phyloP scores from a whole-genome alignment of 495 filamentous ascomycete genomes.

The Xylaria flabelliformis region DNA sequence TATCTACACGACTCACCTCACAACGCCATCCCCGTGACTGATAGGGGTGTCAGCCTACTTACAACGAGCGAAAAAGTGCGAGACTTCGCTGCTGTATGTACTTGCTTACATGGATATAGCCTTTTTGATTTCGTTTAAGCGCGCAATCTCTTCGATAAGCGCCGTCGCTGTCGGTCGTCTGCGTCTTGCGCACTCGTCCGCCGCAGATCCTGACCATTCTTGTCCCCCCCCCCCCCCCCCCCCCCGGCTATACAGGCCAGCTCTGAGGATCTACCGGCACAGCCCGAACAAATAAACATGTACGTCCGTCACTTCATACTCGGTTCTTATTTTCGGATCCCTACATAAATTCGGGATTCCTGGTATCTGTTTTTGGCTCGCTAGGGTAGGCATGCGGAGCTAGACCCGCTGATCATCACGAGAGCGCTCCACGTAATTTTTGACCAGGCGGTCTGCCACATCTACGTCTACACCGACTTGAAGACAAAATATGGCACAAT shows the following conservation, averaged over 20 bases:
- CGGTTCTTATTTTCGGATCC: background rate
- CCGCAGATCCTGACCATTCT: too few species aligned
- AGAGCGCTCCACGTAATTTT: slow-evolving; percentile 29
- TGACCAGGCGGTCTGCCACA: slow-evolving; percentile 23
- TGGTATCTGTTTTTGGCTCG: too few species aligned
- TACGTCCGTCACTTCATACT: slow-evolving; percentile 23
- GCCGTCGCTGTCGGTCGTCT: too few species aligned
- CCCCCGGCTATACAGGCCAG: background rate
- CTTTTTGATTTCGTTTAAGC: too few species aligned
- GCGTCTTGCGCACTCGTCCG: too few species aligned
- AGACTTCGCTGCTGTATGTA: too few species aligned
- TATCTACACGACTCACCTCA: slow-evolving; percentile 37
- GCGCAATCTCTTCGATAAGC: too few species aligned
- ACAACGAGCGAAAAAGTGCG: too few species aligned
- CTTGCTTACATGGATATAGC: too few species aligned
- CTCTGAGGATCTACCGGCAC: slow-evolving; percentile 26
- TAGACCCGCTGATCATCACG: slow-evolving; percentile 30
- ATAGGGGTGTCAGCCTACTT: too few species aligned
- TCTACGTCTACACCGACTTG: background rate
- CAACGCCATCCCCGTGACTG: background rate
- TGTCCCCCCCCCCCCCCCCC: too few species aligned
- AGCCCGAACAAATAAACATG: slow-evolving; percentile 10
- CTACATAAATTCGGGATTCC: background rate
- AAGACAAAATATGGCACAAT: background rate
- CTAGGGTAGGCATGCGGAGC: slow-evolving; percentile 6